Evolutionary conservation across 2,329 filamentous ascomycete genomes (phyloP), one percentile per base, ranked within the genome.

Genomic region (Chaetomium strumarium): DNA sequence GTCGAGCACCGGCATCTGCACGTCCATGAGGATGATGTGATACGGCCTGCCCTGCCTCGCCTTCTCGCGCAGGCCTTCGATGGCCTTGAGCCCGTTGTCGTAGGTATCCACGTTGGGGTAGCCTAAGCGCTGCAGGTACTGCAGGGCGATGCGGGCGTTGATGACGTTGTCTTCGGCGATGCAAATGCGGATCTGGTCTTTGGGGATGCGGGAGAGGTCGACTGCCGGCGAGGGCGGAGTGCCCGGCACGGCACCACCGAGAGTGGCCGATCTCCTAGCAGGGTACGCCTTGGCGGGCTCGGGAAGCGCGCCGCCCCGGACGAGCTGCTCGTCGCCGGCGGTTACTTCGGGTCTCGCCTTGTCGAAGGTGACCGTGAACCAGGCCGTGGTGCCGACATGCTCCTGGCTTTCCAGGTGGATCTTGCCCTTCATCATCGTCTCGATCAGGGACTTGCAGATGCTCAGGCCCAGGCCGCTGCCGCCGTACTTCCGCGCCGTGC

Each of bases 131-230:
- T 85, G 83, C 51, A 95, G 87, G 61, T 95, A 96, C 60, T 90
- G 89, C 46, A 96, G 89, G 1, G 91, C 91, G 60, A 96, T 96
- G 67, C 88, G 90, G 65, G 95, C 88, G 62, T 96, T 96, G 72
- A 96, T 95, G 3, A 86, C 81, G 60, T 96, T 96, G 71, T 97
- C 92, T 65, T 97, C 92, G 0, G 92, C 92, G 53, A 97, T 92
- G 68, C 90, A 96, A 30, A 97, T 85, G 31, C 89, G 85, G 30
- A 97, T 75, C 51, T 95, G 77, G 41, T 90, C 82, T 52, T 88
- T 84, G 9, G 87, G 83, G 7, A 96, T 79, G 52, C 78, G 77
- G 16, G 84, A 85, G 5, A 96, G 77, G 64, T 90, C 85, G 64
- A n/a, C 9, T 29, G 44, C 69, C 67, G 54, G 76, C 73, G 39